Conservation (phyloP, 768 basidiomycete species). For the Trametes punicea region DNA sequence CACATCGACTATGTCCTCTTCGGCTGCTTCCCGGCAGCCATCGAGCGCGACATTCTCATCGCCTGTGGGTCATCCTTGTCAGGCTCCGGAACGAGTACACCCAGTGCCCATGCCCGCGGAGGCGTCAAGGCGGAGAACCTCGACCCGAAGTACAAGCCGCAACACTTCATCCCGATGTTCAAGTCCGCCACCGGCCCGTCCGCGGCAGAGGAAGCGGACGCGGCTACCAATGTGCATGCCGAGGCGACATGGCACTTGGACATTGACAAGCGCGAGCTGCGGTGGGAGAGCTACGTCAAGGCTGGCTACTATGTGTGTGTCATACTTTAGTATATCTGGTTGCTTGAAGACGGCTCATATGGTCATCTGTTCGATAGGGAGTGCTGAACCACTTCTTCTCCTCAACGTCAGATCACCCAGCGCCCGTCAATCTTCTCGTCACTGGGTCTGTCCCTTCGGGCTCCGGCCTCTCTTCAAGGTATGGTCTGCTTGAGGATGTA, state of each 20-base stretch:
- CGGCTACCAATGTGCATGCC: slow-evolving; percentile 34
- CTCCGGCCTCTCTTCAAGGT: slow-evolving; percentile 71
- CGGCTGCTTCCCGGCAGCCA: slow-evolving; percentile 81
- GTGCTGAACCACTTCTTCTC: slow-evolving; percentile 62
- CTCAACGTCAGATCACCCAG: slow-evolving; percentile 34
- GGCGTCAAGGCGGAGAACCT: slow-evolving; percentile 63
- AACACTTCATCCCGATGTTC: slow-evolving; percentile 53
- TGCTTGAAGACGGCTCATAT: not conserved
- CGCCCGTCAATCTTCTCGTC: slow-evolving; percentile 70
- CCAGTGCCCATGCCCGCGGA: slow-evolving; percentile 39
- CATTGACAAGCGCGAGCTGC: slow-evolving; percentile 62
- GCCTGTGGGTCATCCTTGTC: slow-evolving; percentile 51
- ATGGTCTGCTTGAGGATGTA: not conserved
- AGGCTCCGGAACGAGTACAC: slow-evolving; percentile 24
- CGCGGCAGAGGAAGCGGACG: slow-evolving; percentile 33
- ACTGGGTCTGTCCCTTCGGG: slow-evolving; percentile 85
- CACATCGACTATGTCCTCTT: slow-evolving; percentile 85
- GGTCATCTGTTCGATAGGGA: slow-evolving; percentile 41
- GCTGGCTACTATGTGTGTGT: slow-evolving; percentile 74
- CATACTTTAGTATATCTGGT: not conserved
- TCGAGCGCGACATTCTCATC: slow-evolving; percentile 81
- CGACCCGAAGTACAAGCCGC: slow-evolving; percentile 54
- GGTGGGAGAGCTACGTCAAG: slow-evolving; percentile 89
- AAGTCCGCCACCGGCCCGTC: slow-evolving; percentile 23
- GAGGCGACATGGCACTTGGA: slow-evolving; percentile 66